Evolutionary conservation across 2,329 filamentous ascomycete species (phyloP), one percentile per base, ranked within the genome.

Genomic region (Hawksworthiomyces lignivorus): DNA sequence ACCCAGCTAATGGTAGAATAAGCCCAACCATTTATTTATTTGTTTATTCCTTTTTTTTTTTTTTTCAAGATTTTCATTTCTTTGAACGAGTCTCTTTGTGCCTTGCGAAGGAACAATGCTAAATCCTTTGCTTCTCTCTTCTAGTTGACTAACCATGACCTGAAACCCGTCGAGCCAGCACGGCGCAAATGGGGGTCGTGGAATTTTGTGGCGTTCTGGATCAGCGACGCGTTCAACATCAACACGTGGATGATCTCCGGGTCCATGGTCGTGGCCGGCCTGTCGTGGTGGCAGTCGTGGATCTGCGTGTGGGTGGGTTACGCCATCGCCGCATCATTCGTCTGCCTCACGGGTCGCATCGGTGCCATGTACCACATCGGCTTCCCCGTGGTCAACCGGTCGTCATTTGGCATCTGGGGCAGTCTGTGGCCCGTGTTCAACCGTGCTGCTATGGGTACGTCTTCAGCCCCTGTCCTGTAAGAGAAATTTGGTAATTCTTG

Each of bases 191-290:
- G 89, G 88, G 80, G 80, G 15, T 67, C 83, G 22, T 87, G 84
- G 78, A 94, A 94, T 62, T 95, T 88, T 58, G 83, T 94, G 30
- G 84, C 79, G 12, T 92, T 92, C 58, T 90, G 86, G 86, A 75
- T 92, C 54, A 82, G 84, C 22, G 85, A 90, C 62, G 84, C 79
- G 1, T 87, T 89, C 67, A 90, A 90, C 60, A 87, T 92, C 58
- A 92, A 90, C 62, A 92, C 87, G 2, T 94, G 87, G 88, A 94
- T 94, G 86, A 92, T 94, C 48, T 84, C 85, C 0, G 87, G 84
- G 1, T 80, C 84, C 28, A 88, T 87, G 76, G 86, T 94, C 26
- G 75, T 82, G 1, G 69, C 66, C 36, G 86, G 87, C 11, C 69
- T 94, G 18, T 86, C 85, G 7, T 94, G 87, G 87, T 94, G 87